Percentiles rank a stretch among this genome's conserved stretches.
phyloP scores from a whole-genome alignment of 2,329 filamentous ascomycete species.

The Phaeophleospora eucalypticola region DNA sequence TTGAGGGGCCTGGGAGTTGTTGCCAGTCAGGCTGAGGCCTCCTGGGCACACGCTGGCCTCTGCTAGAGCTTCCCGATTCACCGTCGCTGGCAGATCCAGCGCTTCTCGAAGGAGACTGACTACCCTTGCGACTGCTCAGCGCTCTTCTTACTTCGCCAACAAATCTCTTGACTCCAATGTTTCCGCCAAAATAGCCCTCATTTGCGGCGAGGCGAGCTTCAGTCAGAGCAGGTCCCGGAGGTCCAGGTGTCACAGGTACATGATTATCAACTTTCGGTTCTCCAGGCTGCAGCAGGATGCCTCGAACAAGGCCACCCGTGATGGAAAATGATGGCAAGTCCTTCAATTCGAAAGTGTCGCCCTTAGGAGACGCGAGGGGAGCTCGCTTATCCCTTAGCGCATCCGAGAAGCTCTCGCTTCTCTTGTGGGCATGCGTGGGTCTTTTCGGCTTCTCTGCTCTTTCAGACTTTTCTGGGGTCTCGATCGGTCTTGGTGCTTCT shows the following conservation, averaged over 20 bases:
- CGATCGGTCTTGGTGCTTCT: slow-evolving; percentile 8
- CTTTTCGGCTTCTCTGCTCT: slow-evolving; percentile 10
- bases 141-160: slow-evolving; percentile 82
- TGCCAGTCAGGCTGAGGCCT: slow-evolving; percentile 23
- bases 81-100: slow-evolving; percentile 58
- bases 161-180: slow-evolving; percentile 76
- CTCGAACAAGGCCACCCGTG: slow-evolving; percentile 80
- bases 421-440: slow-evolving; percentile 61
- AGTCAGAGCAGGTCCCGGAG: slow-evolving; percentile 11
- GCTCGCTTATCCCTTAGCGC: slow-evolving; percentile 67
- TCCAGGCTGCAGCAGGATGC: slow-evolving; percentile 75
- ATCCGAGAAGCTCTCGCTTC: slow-evolving; percentile 83
- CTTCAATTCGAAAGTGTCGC: slow-evolving; percentile 35
- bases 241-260: slow-evolving; percentile 46
- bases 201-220: slow-evolving; percentile 13
- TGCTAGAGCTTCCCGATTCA: slow-evolving; percentile 1
- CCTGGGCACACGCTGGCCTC: slow-evolving; percentile 7
- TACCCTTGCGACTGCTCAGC: slow-evolving; percentile 53
- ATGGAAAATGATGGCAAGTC: slow-evolving; percentile 60
- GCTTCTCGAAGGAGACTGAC: slow-evolving; percentile 17
- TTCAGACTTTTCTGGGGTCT: slow-evolving; percentile 4
- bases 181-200: slow-evolving; percentile 12
- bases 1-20: slow-evolving; percentile 25
- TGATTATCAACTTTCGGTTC: slow-evolving; percentile 69
- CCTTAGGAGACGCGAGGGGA: slow-evolving; percentile 47